Base-by-base conservation (phyloP, 352 stramenopile genomes). In the Aphanomyces euteiches region DNA sequence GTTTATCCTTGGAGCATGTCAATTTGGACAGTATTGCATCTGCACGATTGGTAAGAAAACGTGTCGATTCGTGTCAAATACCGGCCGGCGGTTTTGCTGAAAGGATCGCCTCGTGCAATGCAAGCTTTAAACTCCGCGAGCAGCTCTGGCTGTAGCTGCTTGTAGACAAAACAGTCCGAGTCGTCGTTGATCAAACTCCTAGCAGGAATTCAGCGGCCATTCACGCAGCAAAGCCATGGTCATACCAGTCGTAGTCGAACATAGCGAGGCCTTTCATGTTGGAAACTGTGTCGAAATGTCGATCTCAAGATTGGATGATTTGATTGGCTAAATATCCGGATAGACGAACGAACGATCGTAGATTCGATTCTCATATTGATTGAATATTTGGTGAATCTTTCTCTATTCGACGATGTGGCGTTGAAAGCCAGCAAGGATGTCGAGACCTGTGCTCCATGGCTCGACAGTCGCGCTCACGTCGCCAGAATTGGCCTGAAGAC, bases 221-320 rank as follows among this genome's bases (percentile, higher is more conserved):
- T 7, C 10, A 12, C 17, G 19, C 17, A 17, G 17, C 6, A 10
- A 45, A 61, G 21, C 28, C 37, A 37, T 28, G 17, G 8, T 40
- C 37, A 28, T 81, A 93, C 82, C 84, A 93, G 74, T 93, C 84
- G 63, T 90, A 93, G 77, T 93, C 86, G 47, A 93, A 93, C 47
- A 91, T 67, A 41, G 91, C 81, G 43, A 93, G 78, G 19, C 50
- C 50, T 19, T 58, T 8, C 19, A 37, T 40, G 19, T 19, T 17
- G 17, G 54, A 7, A 12, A 17, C 15, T 37, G 36, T 17, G n/a
- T 19, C 12, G 54, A 61, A 17, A 2, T 61, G 39, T 28, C 5
- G 13, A 37, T 61, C n/a, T 19, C 0, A 37, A 13, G 17, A 58
- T 58, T n/a, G 10, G 50, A 36, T 28, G 50, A 37, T 19, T 61